phyloP scores from a whole-genome alignment of 345 rosid genomes.

The Linum lewisii region DNA sequence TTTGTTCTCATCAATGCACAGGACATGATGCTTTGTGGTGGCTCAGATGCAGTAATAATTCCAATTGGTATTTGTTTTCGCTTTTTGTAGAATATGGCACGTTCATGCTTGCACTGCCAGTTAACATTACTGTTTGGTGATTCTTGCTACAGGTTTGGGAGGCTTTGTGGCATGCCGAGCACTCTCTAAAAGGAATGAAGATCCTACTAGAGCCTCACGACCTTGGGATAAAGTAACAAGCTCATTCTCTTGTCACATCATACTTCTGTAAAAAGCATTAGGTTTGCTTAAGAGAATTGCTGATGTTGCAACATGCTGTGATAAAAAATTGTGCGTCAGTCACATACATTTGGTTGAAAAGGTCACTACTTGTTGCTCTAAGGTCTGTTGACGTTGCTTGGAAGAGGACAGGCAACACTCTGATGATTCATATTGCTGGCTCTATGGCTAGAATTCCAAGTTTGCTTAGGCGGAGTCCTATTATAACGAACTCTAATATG shows the following conservation, averaged over 20 bases:
- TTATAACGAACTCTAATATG: no score
- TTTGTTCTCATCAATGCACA: constrained; percentile 26
- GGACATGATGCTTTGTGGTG: constrained; percentile 97
- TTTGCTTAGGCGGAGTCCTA: no score
- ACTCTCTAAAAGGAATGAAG: constrained; percentile 75
- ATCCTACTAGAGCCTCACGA: constrained; percentile 91
- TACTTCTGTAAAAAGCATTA: no score
- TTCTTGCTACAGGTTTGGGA: constrained; percentile 69
- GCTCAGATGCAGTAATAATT: constrained; percentile 80
- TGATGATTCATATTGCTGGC: no score
- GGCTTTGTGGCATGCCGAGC: constrained; percentile 93
- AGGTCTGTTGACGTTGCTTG: no score
- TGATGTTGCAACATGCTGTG: no score
- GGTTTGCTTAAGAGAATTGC: no score
- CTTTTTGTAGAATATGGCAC: constrained; percentile 8
- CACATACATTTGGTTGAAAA: no score
- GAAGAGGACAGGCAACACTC: no score
- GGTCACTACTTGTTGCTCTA: no score
- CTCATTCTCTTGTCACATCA: neutral
- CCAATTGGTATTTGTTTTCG: constrained; percentile 61
- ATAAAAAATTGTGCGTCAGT: no score
- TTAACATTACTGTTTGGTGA: constrained; percentile 11
- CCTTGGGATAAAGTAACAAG: constrained; percentile 84
- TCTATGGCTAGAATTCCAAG: no score
- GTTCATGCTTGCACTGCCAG: constrained; percentile 9